Percentiles rank a stretch among this genome's conserved stretches.
These are phyloP conservation scores for Sphaerobolus stellatus DNA, from an alignment of 1,284 basidiomycete genomes.

Conservation along the genomic window DNA sequence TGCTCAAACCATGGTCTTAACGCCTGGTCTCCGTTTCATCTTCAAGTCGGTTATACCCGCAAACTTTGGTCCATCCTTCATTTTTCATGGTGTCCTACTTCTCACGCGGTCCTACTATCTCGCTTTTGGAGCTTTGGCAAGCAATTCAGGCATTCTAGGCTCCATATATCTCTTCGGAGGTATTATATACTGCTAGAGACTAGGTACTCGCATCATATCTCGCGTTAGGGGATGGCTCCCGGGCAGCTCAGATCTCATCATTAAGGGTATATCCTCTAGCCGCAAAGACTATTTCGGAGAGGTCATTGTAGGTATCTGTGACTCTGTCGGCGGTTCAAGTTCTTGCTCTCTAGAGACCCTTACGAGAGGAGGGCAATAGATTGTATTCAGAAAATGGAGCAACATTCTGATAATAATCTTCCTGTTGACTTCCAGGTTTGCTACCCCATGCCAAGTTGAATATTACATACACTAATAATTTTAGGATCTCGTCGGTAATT, in stretches of 20 bases:
- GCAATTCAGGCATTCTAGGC: too few species aligned
- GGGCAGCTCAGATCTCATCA: conserved; percentile 67
- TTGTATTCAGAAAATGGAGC: conserved; percentile 44
- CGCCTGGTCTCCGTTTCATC: conserved; percentile 8
- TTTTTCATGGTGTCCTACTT: conserved; percentile 6
- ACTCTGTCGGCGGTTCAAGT: conserved; percentile 66
- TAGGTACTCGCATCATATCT: conserved; percentile 47
- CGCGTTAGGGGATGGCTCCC: conserved; percentile 66
- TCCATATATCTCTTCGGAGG: too few species aligned
- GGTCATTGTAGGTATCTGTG: conserved; percentile 59
- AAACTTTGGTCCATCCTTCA: conserved; percentile 1
- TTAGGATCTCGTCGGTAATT: conserved; percentile 8
- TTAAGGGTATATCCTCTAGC: conserved; percentile 53
- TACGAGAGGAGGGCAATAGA: too few species aligned
- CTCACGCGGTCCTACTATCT: too few species aligned
- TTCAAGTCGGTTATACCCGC: conserved; percentile 1
- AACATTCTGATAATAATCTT: conserved; percentile 42
- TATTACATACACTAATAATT: too few species aligned
- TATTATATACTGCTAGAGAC: too few species aligned
- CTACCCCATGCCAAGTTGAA: background rate
- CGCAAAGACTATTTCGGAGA: conserved; percentile 59
- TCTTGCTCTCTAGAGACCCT: conserved; percentile 66
- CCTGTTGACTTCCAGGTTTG: conserved; percentile 52
- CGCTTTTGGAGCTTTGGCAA: too few species aligned
- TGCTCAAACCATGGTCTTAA: conserved; percentile 1